These are phyloP conservation scores for Lipomyces yamadae DNA, from an alignment of 805 yeast genomes.

Conservation along the genomic window DNA sequence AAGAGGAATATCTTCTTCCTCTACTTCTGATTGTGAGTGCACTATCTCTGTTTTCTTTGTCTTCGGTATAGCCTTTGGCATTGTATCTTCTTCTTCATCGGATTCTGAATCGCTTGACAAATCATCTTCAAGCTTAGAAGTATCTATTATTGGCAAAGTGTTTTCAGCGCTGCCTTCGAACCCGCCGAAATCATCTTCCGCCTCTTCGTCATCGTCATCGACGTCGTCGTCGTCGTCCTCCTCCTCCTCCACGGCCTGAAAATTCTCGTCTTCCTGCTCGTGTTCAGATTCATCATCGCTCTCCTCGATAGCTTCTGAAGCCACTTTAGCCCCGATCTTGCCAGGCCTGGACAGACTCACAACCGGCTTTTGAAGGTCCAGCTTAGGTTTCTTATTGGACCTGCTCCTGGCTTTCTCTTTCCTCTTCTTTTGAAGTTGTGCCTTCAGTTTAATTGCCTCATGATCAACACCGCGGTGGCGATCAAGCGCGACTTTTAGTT, in stretches of 20 bases:
- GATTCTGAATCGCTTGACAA: constrained; percentile 41
- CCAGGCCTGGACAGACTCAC: neutral
- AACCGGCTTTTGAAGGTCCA: neutral
- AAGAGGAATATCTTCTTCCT: constrained; percentile 51
- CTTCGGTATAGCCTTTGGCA: constrained; percentile 40
- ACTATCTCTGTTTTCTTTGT: constrained; percentile 51
- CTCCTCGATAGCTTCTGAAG: constrained; percentile 9
- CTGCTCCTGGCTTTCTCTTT: constrained; percentile 53
- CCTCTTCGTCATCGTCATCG: constrained; percentile 35
- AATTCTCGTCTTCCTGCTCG: constrained; percentile 49
- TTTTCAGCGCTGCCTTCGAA: constrained; percentile 44
- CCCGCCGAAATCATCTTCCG: constrained; percentile 3
- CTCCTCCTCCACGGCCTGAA: constrained; percentile 52
- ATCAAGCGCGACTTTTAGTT: constrained; percentile 27
- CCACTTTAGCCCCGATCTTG: constrained; percentile 10
- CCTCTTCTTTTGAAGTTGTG: constrained; percentile 46
- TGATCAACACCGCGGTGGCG: constrained; percentile 30
- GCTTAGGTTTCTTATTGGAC: constrained; percentile 51
- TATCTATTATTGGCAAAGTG: constrained; percentile 40
- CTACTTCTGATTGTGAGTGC: constrained; percentile 57
- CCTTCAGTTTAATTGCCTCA: constrained; percentile 20
- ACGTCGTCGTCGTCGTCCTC: constrained; percentile 36
- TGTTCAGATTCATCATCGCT: neutral
- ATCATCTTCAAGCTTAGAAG: constrained; percentile 41
- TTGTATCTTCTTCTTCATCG: constrained; percentile 47